These are phyloP conservation scores for Plantago lanceolata DNA, from an alignment of 305 asterid species.

Conservation along the genomic window DNA sequence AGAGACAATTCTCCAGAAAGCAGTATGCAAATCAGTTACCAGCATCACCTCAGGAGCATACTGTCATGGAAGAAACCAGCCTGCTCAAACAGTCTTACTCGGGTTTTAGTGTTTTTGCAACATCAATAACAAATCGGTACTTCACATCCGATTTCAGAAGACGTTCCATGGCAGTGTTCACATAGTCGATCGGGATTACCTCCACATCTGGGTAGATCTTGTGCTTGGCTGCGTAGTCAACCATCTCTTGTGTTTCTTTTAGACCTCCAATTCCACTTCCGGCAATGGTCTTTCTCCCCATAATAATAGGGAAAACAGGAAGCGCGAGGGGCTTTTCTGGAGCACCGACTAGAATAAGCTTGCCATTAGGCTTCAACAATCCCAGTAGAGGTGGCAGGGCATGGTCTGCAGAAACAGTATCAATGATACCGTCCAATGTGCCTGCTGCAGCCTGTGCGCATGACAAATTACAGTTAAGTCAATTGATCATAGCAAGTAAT, in stretches of 20 bases:
- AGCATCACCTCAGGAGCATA: not conserved
- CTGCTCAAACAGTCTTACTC: conserved; percentile 13
- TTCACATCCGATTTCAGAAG: conserved; percentile 44
- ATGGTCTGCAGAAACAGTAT: conserved; percentile 52
- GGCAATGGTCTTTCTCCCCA: conserved; percentile 36
- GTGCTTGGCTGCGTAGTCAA: conserved; percentile 50
- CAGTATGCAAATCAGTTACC: too few relatives aligned
- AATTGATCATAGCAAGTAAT: not conserved
- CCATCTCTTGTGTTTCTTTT: conserved; percentile 53
- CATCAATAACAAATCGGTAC: conserved; percentile 41
- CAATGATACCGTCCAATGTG: conserved; percentile 59
- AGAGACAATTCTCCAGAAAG: not conserved
- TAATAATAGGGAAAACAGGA: conserved; percentile 35
- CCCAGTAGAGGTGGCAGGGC: conserved; percentile 38
- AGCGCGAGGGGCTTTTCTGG: conserved; percentile 51
- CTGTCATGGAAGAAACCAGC: not conserved
- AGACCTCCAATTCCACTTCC: conserved; percentile 48
- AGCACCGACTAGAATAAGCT: conserved; percentile 46
- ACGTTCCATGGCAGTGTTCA: conserved; percentile 48
- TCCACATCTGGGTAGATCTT: conserved; percentile 47
- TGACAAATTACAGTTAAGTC: not conserved
- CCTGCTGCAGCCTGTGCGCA: conserved; percentile 41
- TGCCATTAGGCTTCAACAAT: conserved; percentile 49
- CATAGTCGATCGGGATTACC: conserved; percentile 41
- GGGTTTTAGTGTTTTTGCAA: conserved; percentile 29